Evolutionary conservation across 176 grass and related monocot species (phyloP), one percentile per base, ranked within the genome.

Genomic region (Raddia distichophylla): DNA sequence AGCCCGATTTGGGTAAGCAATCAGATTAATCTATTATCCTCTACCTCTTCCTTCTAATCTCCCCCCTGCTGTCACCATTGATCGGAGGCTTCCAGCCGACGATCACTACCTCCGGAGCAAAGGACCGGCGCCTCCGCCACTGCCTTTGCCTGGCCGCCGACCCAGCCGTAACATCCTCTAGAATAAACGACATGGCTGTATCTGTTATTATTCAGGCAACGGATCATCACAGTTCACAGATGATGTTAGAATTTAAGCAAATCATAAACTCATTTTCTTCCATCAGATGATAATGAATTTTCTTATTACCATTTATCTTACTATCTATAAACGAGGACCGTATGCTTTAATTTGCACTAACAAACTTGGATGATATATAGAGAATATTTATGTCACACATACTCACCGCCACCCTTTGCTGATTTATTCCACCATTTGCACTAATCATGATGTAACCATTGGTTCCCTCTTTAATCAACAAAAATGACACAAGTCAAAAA

Each of bases 401-500:
- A 87, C 92, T 95, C 82, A 98, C 96, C 67, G 96, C 96, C 50
- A 98, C 96, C 67, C 96, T 92, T 84, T 95, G 93, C 80, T 98
- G 96, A 71, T 98, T 98, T 86, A 98, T 98, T 56, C 96, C 96
- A 79, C 96, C 96, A 90, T 95, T 98, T 69, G 93, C 93, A 84
- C 93, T 95, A 49, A 98, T 88, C 86, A 95, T 74, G 81, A 95
- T 95, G 80, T 95, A 95, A 61, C 96, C 90, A 62, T 90, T 95
- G 44, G 43, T 82, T 55, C 80, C 86, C 61, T 87, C 95, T 98
- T 83, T 46, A 86, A 42, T 87, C 65, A 60, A 18, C 1, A 57
- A 34, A 48, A 70, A 72, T 2, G 16, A 17, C 45, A 15, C 5
- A 76, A 58, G 66, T 64, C 49, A n/a, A 84, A 67, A 69, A 76